Evolutionary conservation across 345 rosid genomes (phyloP).

Genomic region (Bruguiera gymnorhiza): DNA sequence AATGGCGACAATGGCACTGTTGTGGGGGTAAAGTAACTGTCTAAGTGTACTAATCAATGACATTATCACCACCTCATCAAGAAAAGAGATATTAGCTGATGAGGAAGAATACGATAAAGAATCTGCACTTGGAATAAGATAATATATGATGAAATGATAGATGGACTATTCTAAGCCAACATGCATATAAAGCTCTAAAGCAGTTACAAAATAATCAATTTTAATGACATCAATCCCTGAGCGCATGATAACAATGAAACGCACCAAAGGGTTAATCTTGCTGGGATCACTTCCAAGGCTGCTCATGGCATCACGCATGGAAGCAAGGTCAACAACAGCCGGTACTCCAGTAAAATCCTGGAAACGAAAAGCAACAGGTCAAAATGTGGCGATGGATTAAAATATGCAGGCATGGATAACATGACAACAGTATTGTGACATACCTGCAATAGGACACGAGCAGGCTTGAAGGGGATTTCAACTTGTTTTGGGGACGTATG

Average conservation of each 20-base stretch:
- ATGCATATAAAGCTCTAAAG: neutral
- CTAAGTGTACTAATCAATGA: too few species aligned
- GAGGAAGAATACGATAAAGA: too few species aligned
- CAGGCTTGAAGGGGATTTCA: conserved; percentile 98
- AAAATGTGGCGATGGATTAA: conserved; percentile 1
- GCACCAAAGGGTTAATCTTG: conserved; percentile 89
- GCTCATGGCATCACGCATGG: conserved; percentile 98
- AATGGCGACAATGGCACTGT: too few species aligned
- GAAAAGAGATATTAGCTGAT: too few species aligned
- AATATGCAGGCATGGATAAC: neutral
- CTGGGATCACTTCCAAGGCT: conserved; percentile 79
- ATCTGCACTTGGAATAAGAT: too few species aligned
- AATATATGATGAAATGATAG: too few species aligned
- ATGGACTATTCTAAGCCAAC: too few species aligned
- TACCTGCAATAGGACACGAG: conserved; percentile 95
- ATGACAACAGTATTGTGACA: neutral
- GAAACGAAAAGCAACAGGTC: conserved; percentile 2
- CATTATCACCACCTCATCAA: too few species aligned
- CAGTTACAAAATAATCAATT: neutral
- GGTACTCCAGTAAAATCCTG: conserved; percentile 99
- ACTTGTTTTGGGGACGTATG: conserved; percentile 83
- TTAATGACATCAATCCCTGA: neutral
- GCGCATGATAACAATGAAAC: neutral
- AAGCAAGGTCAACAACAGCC: conserved; percentile 96
- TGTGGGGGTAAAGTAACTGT: too few species aligned